These are phyloP conservation scores for Oryza australiensis DNA, from an alignment of 176 grass and related monocot genomes.

Conservation along the genomic window DNA sequence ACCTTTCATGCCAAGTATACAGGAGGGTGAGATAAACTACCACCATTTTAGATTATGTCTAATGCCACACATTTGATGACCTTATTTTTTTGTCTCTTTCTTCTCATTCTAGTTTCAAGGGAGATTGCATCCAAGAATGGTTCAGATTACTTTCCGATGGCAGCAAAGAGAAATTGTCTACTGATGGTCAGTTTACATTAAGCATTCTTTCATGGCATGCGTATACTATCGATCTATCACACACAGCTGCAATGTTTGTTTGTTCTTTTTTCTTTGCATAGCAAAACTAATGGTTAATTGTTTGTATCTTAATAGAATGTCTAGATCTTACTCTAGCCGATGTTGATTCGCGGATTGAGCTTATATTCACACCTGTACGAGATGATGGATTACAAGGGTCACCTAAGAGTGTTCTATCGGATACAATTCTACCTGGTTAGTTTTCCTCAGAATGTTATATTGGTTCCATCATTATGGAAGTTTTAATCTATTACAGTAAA, in stretches of 20 bases:
- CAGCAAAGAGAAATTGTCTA: conserved; percentile 61
- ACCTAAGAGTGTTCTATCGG: conserved; percentile 62
- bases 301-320: conserved; percentile 59
- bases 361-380: conserved; percentile 75
- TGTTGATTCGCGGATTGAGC: conserved; percentile 65
- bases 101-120: conserved; percentile 66
- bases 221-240: conserved; percentile 29
- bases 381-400: conserved; percentile 71
- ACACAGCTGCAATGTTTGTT: conserved; percentile 21
- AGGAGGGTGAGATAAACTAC: conserved; percentile 63
- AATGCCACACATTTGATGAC: conserved; percentile 19
- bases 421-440: conserved; percentile 80
- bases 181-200: conserved; percentile 57
- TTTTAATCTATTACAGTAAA: conserved; percentile 8
- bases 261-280: neutral
- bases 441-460: conserved; percentile 28
- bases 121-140: conserved; percentile 91
- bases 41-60: conserved; percentile 22
- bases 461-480: conserved; percentile 13
- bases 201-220: conserved; percentile 30
- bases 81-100: conserved; percentile 17
- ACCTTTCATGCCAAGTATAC: conserved; percentile 73
- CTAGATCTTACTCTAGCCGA: conserved; percentile 75
- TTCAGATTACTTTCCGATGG: conserved; percentile 63
- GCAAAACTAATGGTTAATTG: conserved; percentile 29